Base-by-base conservation (phyloP, 2,329 filamentous ascomycete genomes). In the Trichoderma atroviride region DNA sequence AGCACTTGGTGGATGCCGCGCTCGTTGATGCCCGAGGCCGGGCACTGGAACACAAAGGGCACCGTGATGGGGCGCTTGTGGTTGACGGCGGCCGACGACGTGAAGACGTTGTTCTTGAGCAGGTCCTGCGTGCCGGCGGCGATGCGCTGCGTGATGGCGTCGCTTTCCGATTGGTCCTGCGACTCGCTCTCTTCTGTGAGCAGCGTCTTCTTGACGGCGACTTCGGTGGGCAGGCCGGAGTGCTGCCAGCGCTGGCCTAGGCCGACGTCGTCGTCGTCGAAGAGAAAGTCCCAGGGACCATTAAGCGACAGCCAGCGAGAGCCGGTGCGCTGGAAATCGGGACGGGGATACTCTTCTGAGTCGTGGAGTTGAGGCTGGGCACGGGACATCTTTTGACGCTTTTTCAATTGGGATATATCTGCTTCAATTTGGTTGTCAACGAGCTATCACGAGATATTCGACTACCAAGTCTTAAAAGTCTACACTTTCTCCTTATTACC, bases 21-120 rank as follows among this genome's bases (percentile, higher is more conserved):
- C 40, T 89, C 85, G 70, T 86, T 82, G 72, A 91, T 86, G 2
- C 88, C 88, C 0, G 88, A 91, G 0, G 88, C 88, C 0, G 85
- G 85, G 5, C 85, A 84, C 75, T 91, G 89, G 74, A 90, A 91
- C 2, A 87, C 88, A 72, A 86, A 92, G 0, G 89, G 89, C 0
- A 91, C 88, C 43, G 84, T 81, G 71, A 91, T 91, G 11, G 82
- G 80, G 31, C 82, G 81, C 74, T 85, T 87, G 14, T 77, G 73
- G 69, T 85, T 78, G 22, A 67, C 29, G 0, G 40, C 73, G 71
- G 0, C 29, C 29, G 14, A 75, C 71, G 2, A 73, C 1, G 74
- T 53, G 19, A 83, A 78, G 65, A 81, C 75, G 37, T 85, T 86
- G 68, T 83, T 81, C 65, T 83, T 79, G 57, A 85, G 79, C 33